Percentiles rank a stretch among this genome's conserved stretches.
Evolutionary conservation across 179 eudicot genomes (phyloP).

Genomic region (Sideroxylon spinosum): DNA sequence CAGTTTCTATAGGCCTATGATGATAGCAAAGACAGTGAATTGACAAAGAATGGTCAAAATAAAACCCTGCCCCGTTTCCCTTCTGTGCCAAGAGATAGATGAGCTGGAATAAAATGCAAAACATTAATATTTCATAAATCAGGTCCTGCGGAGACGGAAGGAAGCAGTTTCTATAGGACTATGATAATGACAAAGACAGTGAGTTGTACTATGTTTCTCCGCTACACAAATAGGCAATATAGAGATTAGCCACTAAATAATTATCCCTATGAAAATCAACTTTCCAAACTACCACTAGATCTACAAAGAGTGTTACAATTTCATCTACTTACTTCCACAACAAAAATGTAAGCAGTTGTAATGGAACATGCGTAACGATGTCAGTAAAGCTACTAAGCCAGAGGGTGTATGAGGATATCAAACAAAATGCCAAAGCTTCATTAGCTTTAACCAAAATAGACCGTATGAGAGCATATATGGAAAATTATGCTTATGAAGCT

Average conservation of each 20-base stretch:
- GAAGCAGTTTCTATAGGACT: neutral
- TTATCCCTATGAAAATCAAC: neutral
- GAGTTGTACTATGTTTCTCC: no score
- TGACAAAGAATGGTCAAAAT: neutral
- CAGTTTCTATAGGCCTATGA: neutral
- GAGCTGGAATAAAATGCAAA: neutral
- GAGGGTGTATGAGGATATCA: neutral
- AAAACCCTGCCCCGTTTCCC: neutral
- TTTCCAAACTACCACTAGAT: neutral
- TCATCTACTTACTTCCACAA: conserved; percentile 10
- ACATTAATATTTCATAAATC: neutral
- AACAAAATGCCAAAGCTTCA: neutral
- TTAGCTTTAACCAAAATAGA: neutral
- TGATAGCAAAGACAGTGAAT: neutral
- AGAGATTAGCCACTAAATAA: neutral
- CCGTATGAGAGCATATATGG: neutral
- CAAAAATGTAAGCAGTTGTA: neutral
- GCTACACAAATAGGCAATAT: neutral
- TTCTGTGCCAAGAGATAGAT: neutral
- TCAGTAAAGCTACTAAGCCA: neutral
- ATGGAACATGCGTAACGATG: neutral
- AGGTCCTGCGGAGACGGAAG: neutral
- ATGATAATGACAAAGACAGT: neutral
- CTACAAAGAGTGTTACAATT: neutral
- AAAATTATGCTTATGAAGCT: neutral